These are phyloP conservation scores for Moringa oleifera DNA, from an alignment of 345 rosid species.

Conservation along the genomic window DNA sequence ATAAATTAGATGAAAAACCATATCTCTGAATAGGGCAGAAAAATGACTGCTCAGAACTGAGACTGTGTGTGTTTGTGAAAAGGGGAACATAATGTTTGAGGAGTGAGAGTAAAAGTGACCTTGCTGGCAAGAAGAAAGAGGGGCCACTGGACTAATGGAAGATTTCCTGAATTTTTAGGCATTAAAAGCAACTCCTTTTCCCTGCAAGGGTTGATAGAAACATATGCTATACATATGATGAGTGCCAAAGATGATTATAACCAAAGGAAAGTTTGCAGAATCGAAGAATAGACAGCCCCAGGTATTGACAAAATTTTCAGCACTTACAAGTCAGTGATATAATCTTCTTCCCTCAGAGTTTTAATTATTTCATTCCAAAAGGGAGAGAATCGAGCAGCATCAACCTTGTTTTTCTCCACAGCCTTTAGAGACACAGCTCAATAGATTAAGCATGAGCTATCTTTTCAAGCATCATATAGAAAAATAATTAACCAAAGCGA, in stretches of 20 bases:
- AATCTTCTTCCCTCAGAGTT: slow-evolving; percentile 92
- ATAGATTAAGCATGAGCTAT: neutral
- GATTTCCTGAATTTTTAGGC: slow-evolving; percentile 88
- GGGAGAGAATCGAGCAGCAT: slow-evolving; percentile 87
- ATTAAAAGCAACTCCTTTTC: slow-evolving; percentile 91
- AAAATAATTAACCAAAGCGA: neutral
- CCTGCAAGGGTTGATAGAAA: slow-evolving; percentile 27
- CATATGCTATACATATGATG: neutral
- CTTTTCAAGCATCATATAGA: slow-evolving; percentile 1
- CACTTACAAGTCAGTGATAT: slow-evolving; percentile 76
- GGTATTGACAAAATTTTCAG: too few relatives aligned
- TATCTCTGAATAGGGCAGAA: too few relatives aligned
- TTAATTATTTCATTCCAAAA: slow-evolving; percentile 93
- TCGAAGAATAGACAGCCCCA: too few relatives aligned
- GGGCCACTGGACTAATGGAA: slow-evolving; percentile 89
- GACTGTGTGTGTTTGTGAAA: too few relatives aligned
- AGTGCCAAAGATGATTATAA: neutral
- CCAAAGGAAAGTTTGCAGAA: slow-evolving; percentile 8
- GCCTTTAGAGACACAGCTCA: slow-evolving; percentile 33
- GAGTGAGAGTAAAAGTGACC: slow-evolving; percentile 36
- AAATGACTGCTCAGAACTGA: too few relatives aligned
- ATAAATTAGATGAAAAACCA: neutral
- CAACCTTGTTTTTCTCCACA: slow-evolving; percentile 54
- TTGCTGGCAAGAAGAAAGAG: slow-evolving; percentile 99
- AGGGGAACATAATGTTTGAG: neutral